These are phyloP conservation scores for Lagenidium giganteum DNA, from an alignment of 352 stramenopile genomes.

Conservation along the genomic window DNA sequence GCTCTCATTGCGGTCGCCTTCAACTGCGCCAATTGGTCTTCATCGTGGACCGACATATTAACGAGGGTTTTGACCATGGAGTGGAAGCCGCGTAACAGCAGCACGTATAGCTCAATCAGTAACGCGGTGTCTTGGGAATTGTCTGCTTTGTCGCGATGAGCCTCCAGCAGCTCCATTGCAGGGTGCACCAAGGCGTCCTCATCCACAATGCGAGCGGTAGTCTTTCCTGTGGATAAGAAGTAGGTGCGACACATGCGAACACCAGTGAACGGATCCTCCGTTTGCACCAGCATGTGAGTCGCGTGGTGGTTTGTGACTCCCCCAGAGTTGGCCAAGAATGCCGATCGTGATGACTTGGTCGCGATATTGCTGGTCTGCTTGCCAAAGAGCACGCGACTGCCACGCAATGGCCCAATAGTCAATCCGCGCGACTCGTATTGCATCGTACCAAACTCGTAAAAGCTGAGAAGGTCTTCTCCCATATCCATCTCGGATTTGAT, in stretches of 20 bases:
- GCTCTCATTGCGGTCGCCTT: not conserved
- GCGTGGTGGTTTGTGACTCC: conserved; percentile 19
- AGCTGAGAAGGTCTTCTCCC: conserved; percentile 51
- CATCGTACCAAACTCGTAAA: conserved; percentile 69
- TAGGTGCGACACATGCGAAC: conserved; percentile 47
- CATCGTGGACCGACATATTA: not conserved
- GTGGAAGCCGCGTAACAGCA: conserved; percentile 38
- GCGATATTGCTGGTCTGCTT: conserved; percentile 21
- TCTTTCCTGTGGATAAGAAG: conserved; percentile 48
- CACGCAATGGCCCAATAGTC: conserved; percentile 15
- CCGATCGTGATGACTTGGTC: conserved; percentile 23
- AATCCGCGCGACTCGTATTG: conserved; percentile 34
- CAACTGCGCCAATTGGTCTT: not conserved
- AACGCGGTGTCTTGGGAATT: too few species aligned
- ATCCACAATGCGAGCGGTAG: too few species aligned
- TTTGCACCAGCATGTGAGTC: conserved; percentile 50
- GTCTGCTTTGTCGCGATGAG: too few species aligned
- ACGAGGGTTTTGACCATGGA: conserved; percentile 12
- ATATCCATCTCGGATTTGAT: conserved; percentile 34
- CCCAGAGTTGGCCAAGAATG: conserved; percentile 26
- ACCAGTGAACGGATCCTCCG: conserved; percentile 57
- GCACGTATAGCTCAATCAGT: too few species aligned
- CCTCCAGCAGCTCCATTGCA: too few species aligned
- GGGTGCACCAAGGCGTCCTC: conserved; percentile 43
- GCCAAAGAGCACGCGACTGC: conserved; percentile 46